phyloP scores from a whole-genome alignment of 257 asterid genomes.

The Penstemon eatonii region DNA sequence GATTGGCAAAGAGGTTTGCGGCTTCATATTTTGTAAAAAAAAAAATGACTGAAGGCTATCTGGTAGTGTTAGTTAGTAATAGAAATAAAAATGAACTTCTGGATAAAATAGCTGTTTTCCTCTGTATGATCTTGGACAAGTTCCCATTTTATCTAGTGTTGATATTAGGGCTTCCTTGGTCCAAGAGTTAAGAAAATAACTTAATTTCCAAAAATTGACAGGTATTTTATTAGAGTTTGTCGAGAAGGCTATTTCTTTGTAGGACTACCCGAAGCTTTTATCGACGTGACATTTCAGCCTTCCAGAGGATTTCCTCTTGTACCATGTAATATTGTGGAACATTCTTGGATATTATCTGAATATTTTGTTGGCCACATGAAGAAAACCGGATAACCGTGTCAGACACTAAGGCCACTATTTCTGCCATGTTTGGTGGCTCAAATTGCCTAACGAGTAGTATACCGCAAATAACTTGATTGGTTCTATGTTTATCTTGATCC shows the following conservation, averaged over 20 bases:
- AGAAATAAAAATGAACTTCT: not conserved
- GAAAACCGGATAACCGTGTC: slow-evolving; percentile 1
- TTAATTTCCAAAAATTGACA: not conserved
- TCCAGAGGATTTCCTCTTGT: not conserved
- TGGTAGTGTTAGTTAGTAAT: not conserved
- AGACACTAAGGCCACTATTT: slow-evolving; percentile 9
- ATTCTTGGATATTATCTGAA: not conserved
- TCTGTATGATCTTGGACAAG: not conserved
- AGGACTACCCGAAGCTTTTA: not conserved
- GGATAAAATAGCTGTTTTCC: not conserved
- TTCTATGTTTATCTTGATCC: too few species aligned
- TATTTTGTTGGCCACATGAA: slow-evolving; percentile 10
- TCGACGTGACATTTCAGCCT: not conserved
- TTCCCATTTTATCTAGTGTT: not conserved
- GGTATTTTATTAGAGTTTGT: not conserved
- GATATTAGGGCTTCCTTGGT: not conserved
- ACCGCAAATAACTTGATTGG: too few species aligned
- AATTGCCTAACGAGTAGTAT: not conserved
- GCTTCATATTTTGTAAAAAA: not conserved
- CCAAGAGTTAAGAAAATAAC: not conserved
- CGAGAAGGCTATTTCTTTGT: not conserved
- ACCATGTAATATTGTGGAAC: not conserved
- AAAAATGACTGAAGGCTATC: not conserved
- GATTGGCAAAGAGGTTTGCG: slow-evolving; percentile 7
- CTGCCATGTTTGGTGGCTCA: slow-evolving; percentile 10